Conservation (phyloP, 2,329 filamentous ascomycete species). For the Microdochium paspali region DNA sequence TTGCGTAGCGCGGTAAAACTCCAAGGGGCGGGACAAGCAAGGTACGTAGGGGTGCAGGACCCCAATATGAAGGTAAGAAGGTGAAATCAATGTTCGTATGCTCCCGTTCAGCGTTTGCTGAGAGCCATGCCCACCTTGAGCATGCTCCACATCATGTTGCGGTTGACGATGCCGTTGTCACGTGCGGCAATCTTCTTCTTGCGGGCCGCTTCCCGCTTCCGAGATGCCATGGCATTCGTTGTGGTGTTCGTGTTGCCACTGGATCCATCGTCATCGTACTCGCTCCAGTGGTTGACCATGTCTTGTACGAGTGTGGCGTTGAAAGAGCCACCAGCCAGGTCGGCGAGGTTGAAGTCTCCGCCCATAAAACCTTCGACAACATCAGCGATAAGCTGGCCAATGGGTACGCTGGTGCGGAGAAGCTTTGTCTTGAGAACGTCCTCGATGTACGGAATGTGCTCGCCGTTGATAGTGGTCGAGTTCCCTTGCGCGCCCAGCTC, state of each 20-base stretch:
- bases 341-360: not conserved
- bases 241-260: not conserved
- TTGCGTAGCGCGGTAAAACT: too few species aligned
- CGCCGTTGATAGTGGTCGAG: slow-evolving; percentile 13
- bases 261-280: not conserved
- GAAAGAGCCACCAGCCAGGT: not conserved
- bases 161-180: not conserved
- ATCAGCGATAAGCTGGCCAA: slow-evolving; percentile 11
- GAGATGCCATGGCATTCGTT: not conserved
- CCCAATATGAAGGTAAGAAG: not conserved
- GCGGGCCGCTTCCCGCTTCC: not conserved
- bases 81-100: not conserved
- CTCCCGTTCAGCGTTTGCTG: not conserved
- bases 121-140: not conserved
- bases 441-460: slow-evolving; percentile 17
- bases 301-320: not conserved
- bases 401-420: slow-evolving; percentile 9
- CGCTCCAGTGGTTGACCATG: not conserved
- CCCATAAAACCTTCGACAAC: not conserved
- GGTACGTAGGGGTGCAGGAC: not conserved
- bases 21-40: too few species aligned
- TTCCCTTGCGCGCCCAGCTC: slow-evolving; percentile 15
- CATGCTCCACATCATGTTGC: not conserved
- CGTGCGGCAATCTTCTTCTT: not conserved
- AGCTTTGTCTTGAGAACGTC: slow-evolving; percentile 13